Evolutionary conservation across 2,329 filamentous ascomycete species (phyloP).

Genomic region (Xylariomycetidae sp.): DNA sequence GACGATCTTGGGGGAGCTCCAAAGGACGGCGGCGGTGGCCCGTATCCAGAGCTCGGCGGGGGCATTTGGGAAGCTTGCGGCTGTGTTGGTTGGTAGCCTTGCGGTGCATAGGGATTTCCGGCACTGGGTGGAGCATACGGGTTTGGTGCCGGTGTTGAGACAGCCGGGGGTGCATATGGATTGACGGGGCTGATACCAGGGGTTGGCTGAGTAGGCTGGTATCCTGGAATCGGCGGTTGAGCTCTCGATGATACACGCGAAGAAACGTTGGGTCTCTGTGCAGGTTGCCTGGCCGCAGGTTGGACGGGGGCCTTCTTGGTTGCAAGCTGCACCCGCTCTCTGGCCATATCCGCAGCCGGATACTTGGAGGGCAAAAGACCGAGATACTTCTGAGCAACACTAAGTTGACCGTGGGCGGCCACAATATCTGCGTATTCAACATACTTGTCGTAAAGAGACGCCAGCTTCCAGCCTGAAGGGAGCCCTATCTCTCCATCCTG

Average conservation of each 20-base stretch:
- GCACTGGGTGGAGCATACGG: slow-evolving; percentile 43
- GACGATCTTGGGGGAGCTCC: slow-evolving; percentile 61
- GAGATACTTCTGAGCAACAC: slow-evolving; percentile 85
- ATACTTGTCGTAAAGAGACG: slow-evolving; percentile 87
- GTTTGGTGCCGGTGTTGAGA: slow-evolving; percentile 24
- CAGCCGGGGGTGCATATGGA: slow-evolving; percentile 29
- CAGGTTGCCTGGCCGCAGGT: slow-evolving; percentile 23
- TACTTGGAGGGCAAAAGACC: slow-evolving; percentile 80
- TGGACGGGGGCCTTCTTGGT: slow-evolving; percentile 54
- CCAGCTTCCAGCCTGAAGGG: slow-evolving; percentile 81
- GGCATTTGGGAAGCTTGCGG: slow-evolving; percentile 21
- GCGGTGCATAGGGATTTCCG: slow-evolving; percentile 30
- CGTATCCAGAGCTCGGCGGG: slow-evolving; percentile 17
- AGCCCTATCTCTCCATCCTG: slow-evolving; percentile 69
- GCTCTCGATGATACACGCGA: slow-evolving; percentile 22
- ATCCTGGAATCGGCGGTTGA: slow-evolving; percentile 33
- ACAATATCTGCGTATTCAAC: slow-evolving; percentile 95
- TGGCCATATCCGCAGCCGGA: slow-evolving; percentile 79
- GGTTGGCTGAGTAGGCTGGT: slow-evolving; percentile 42
- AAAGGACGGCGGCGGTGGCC: slow-evolving; percentile 34
- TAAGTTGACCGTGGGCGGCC: slow-evolving; percentile 81
- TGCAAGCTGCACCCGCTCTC: slow-evolving; percentile 79
- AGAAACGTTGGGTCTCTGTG: slow-evolving; percentile 18
- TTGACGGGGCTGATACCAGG: slow-evolving; percentile 22
- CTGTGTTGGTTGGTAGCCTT: slow-evolving; percentile 54